Evolutionary conservation across 176 grass and related monocot species (phyloP).

Genomic region (Stipa capillata): DNA sequence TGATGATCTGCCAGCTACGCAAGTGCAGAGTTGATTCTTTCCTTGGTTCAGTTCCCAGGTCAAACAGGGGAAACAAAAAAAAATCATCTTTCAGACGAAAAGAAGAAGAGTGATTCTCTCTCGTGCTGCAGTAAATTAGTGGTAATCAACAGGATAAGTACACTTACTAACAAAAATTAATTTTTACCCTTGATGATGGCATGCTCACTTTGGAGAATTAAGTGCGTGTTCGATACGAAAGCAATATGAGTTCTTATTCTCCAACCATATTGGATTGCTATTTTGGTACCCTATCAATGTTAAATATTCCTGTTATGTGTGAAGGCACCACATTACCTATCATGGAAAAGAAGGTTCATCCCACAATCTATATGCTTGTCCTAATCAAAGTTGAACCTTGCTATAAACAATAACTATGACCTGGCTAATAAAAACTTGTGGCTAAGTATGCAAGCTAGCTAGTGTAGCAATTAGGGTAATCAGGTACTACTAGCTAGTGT

Average conservation of each 20-base stretch:
- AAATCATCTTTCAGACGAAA: not conserved
- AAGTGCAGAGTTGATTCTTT: not conserved
- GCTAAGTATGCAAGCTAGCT: conserved; percentile 6
- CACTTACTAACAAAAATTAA: not conserved
- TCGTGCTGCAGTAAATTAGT: not conserved
- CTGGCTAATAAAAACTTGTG: conserved; percentile 3
- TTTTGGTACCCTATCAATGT: conserved; percentile 7
- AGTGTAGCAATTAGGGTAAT: not conserved
- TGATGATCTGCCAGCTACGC: conserved; percentile 8
- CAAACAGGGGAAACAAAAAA: not conserved
- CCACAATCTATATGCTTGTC: conserved; percentile 32
- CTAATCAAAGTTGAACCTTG: not conserved
- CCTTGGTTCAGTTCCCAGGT: not conserved
- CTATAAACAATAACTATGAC: not conserved
- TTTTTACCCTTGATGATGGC: not conserved
- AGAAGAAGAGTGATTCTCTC: not conserved
- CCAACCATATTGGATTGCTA: not conserved
- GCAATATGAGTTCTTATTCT: not conserved
- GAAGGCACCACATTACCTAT: conserved; percentile 12
- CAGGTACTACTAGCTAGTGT: not conserved
- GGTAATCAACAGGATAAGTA: not conserved
- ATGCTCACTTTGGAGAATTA: not conserved
- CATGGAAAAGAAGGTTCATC: conserved; percentile 27
- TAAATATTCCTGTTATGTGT: not conserved
- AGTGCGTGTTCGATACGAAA: conserved; percentile 9